Evolutionary conservation across 2,329 filamentous ascomycete species (phyloP), one percentile per base, ranked within the genome.

Genomic region (Trichophyton equinum): DNA sequence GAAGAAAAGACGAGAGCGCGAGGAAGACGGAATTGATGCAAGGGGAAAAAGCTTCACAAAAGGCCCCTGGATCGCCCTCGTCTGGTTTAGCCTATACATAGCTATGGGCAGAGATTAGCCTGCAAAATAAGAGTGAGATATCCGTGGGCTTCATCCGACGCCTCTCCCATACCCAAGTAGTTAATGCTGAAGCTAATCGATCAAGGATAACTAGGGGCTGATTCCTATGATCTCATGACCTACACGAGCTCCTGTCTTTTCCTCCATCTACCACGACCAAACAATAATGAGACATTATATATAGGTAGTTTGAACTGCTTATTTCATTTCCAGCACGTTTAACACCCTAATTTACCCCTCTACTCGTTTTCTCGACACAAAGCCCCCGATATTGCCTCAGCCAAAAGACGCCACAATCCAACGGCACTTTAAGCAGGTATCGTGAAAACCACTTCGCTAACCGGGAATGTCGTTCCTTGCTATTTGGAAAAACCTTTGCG

Each of bases 401-500:
- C 8, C 27, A 13, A 55, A 36, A 55, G 27, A 36, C 51, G 27
- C 27, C 27, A 30, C 51, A n/a, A 27, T 4, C 25, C n/a, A 55
- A 38, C 33, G 25, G 22, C 22, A 25, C 9, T 9, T 18, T 42
- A 30, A 7, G 6, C 40, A 8, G 9, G 6, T 25, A 13, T 57
- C 22, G 33, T 11, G 18, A 13, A 22, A 15, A 5, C 18, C 8
- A 20, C 20, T 30, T 25, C 2, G 25, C 11, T 38, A 49, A 40
- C 57, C n/a, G 44, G 22, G 42, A 38, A 59, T 59, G 57, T 59
- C 30, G 27, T 59, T 30, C 57, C n/a, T 36, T 30, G 40, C 25
- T 36, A 5, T 3, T 30, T 15, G 7, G 27, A 36, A 18, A 38
- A 20, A 15, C 20, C 8, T 33, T 18, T 59, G n/a, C 42, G n/a